Conservation (phyloP, 805 yeast genomes). For the Cyberlindnera meyerae region DNA sequence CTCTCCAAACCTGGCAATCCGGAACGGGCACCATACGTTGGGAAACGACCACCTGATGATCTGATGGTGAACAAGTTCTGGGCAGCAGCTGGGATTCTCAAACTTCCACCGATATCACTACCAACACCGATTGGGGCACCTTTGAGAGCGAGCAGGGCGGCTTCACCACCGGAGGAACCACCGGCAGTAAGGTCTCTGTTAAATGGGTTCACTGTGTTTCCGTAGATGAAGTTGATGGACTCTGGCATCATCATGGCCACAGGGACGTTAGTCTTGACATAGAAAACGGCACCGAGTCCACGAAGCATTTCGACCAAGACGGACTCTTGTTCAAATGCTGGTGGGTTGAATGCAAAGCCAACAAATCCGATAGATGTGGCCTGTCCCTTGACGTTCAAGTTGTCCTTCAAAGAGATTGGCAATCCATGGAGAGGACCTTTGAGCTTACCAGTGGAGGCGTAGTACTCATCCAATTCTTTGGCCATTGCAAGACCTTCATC, state of each 20-base stretch:
- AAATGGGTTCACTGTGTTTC: constrained; percentile 42
- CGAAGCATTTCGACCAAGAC: constrained; percentile 37
- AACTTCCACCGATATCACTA: constrained; percentile 49
- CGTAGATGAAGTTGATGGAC: constrained; percentile 39
- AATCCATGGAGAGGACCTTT: constrained; percentile 66
- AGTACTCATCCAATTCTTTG: constrained; percentile 47
- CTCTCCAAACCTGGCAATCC: constrained; percentile 27
- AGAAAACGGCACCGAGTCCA: constrained; percentile 48
- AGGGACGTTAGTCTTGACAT: constrained; percentile 51
- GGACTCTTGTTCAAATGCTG: constrained; percentile 30
- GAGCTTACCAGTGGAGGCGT: constrained; percentile 40
- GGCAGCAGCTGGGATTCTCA: constrained; percentile 43
- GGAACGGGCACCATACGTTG: constrained; percentile 25
- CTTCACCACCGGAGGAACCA: constrained; percentile 54
- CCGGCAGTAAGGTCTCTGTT: constrained; percentile 42
- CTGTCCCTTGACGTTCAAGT: constrained; percentile 37
- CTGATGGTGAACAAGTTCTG: constrained; percentile 38
- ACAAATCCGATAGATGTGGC: constrained; percentile 48
- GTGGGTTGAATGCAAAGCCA: constrained; percentile 35
- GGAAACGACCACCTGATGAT: constrained; percentile 43
- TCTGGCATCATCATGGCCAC: constrained; percentile 48
- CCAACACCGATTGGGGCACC: constrained; percentile 53
- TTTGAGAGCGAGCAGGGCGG: constrained; percentile 38
- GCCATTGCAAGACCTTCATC: constrained; percentile 57
- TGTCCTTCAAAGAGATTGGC: constrained; percentile 56